Base-by-base conservation (phyloP, 2,329 filamentous ascomycete species). In the Cladosporium austrohemisphaericum region DNA sequence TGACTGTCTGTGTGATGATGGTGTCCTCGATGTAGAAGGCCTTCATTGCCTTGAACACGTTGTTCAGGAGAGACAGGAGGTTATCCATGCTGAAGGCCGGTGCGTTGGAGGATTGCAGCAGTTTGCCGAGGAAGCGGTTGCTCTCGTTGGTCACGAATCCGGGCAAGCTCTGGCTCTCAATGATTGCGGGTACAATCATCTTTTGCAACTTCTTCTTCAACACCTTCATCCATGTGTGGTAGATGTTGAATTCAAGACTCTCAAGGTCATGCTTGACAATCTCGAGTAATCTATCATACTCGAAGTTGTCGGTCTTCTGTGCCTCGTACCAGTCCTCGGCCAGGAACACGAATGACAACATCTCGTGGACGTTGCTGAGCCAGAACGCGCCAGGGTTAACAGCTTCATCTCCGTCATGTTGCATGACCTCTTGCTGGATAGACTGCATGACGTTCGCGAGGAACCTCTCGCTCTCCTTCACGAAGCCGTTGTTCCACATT, bases 401-500 rank as follows among this genome's bases (percentile, higher is more conserved):
- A 29, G 92, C 91, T 63, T 97, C 92, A 52, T 98, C 93, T 36
- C 91, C 91, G 59, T 98, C 92, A 67, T 98, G 90, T 66, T 95
- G 88, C 93, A 98, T 97, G 50, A 98, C 93, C 68, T 98, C 93
- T 68, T 97, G 91, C 69, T 98, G 93, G 64, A 98, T 97, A 6
- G 91, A 95, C 72, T 97, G 93, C 93, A 98, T 98, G 57, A 98
- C 93, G 63, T 97, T 98, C 65, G 93, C 93, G 55, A 98, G 78
- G 80, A 98, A 98, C 49, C 92, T 87, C 72, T 98, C 93, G 3
- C 93, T 97, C 72, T 98, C 93, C 76, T 98, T 98, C 61, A 98
- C 93, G 66, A 96, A 98, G 38, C 93, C 93, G 63, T 98, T 98
- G 76, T 98, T 98, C 93, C 93, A 98, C 93, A 98, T 98, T 75